Conservation (phyloP, 352 stramenopile species). For the Globisporangium lucens region DNA sequence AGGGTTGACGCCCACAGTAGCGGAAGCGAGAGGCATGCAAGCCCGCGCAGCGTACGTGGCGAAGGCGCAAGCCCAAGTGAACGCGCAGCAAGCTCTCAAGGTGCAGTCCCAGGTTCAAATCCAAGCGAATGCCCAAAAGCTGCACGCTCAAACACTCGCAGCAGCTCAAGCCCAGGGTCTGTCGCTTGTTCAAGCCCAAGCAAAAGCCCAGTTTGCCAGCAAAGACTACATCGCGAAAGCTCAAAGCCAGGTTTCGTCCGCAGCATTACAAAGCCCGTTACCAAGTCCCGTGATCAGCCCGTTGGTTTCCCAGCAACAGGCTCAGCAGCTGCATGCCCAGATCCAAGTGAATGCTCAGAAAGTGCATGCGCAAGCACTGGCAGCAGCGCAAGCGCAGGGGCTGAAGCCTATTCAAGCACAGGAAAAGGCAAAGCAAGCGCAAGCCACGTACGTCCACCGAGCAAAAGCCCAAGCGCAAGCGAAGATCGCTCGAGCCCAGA, state of each 20-base stretch:
- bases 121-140: slow-evolving; percentile 85
- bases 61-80: slow-evolving; percentile 85
- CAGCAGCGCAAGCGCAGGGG: slow-evolving; percentile 78
- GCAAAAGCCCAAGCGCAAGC: slow-evolving; percentile 86
- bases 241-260: slow-evolving; percentile 75
- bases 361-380: slow-evolving; percentile 85
- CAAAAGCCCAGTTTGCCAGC: slow-evolving; percentile 83
- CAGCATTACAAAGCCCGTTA: slow-evolving; percentile 48
- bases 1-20: slow-evolving; percentile 61
- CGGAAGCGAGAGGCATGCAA: slow-evolving; percentile 77
- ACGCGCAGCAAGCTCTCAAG: slow-evolving; percentile 76
- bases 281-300: slow-evolving; percentile 47
- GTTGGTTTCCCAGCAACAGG: slow-evolving; percentile 74
- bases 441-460: slow-evolving; percentile 83
- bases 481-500: slow-evolving; percentile 80
- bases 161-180: slow-evolving; percentile 82
- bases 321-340: slow-evolving; percentile 82
- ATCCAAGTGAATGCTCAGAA: slow-evolving; percentile 90
- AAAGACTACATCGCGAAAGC: slow-evolving; percentile 90
- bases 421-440: slow-evolving; percentile 88
- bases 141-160: slow-evolving; percentile 82
- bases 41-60: slow-evolving; percentile 82
- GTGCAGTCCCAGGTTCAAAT: slow-evolving; percentile 88
- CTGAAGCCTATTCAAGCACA: slow-evolving; percentile 85
- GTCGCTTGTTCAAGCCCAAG: slow-evolving; percentile 82